Percentiles rank a stretch among this genome's conserved stretches.
Conservation (phyloP, 2,329 filamentous ascomycete species). For the Aspergillus hortae region DNA sequence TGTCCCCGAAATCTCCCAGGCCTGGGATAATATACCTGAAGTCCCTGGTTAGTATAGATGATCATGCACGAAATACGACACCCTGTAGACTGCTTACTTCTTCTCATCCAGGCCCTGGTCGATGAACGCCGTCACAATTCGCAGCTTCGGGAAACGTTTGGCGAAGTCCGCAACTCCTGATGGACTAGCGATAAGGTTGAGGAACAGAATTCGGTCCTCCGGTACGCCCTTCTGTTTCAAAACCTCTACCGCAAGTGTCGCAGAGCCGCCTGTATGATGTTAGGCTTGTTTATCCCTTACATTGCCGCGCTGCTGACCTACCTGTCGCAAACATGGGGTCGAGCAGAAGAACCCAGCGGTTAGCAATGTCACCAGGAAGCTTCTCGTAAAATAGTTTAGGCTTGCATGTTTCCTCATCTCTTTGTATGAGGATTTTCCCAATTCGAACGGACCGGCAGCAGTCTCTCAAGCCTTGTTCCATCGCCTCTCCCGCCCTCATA, state of each 20-base stretch:
- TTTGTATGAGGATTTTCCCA: slow-evolving; percentile 96
- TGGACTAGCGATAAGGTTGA: slow-evolving; percentile 96
- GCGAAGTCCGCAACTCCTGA: slow-evolving; percentile 88
- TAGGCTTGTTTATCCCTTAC: neutral
- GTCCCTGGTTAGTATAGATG: slow-evolving; percentile 9
- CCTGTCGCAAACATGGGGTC: slow-evolving; percentile 99
- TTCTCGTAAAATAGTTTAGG: slow-evolving; percentile 98
- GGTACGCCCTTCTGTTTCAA: slow-evolving; percentile 86
- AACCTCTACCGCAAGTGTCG: slow-evolving; percentile 94
- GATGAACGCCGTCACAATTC: slow-evolving; percentile 93
- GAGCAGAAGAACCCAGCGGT: slow-evolving; percentile 87
- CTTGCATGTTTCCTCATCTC: slow-evolving; percentile 89
- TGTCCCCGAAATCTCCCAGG: slow-evolving; percentile 90
- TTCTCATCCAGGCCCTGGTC: slow-evolving; percentile 96
- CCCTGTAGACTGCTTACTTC: slow-evolving; percentile 63
- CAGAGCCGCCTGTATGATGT: slow-evolving; percentile 69
- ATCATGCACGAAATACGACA: neutral
- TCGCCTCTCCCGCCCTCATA: slow-evolving; percentile 96
- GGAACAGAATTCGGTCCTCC: slow-evolving; percentile 90
- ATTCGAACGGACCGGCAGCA: slow-evolving; percentile 98
- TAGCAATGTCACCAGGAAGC: slow-evolving; percentile 85
- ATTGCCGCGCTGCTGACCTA: slow-evolving; percentile 34
- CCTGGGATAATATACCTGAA: slow-evolving; percentile 89
- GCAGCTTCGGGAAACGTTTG: slow-evolving; percentile 79
- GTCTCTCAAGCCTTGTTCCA: slow-evolving; percentile 95